phyloP scores from a whole-genome alignment of 495 filamentous ascomycete species.

The Podospora pseudocomata region DNA sequence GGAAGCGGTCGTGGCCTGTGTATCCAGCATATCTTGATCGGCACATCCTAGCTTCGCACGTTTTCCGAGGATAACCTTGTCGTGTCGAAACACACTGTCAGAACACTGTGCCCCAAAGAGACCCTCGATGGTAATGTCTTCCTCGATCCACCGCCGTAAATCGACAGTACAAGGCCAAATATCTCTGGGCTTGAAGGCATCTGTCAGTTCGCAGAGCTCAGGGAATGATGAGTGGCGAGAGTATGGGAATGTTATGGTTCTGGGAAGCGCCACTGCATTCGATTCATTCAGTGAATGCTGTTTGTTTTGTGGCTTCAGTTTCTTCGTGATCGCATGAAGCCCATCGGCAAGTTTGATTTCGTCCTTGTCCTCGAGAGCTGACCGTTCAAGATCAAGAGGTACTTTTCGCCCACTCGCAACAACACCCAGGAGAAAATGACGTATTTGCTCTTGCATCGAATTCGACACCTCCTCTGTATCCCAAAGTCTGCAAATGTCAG shows the following conservation, averaged over 20 bases:
- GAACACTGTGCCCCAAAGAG: constrained; percentile 73
- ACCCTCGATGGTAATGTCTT: constrained; percentile 55
- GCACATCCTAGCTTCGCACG: constrained; percentile 5
- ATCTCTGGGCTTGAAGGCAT: constrained; percentile 67
- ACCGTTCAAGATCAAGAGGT: constrained; percentile 31
- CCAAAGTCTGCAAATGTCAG: constrained; percentile 19
- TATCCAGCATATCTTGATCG: constrained; percentile 9
- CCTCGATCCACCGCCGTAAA: constrained; percentile 53
- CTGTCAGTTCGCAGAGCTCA: constrained; percentile 70
- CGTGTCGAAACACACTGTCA: constrained; percentile 58
- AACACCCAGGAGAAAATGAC: constrained; percentile 26
- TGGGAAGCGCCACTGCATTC: constrained; percentile 32
- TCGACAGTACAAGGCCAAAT: constrained; percentile 83
- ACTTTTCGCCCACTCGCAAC: constrained; percentile 31
- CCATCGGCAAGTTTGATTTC: constrained; percentile 26
- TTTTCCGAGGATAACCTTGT: constrained; percentile 52
- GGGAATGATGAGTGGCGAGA: constrained; percentile 85
- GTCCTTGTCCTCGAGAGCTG: constrained; percentile 23
- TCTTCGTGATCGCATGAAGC: constrained; percentile 32
- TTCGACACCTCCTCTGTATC: constrained; percentile 21
- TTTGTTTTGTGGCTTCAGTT: constrained; percentile 22
- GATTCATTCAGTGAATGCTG: neutral
- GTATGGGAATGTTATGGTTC: constrained; percentile 67
- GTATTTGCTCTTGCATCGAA: constrained; percentile 27
- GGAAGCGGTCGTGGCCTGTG: constrained; percentile 24